Percentiles rank a stretch among this genome's conserved stretches.
Evolutionary conservation across 2,329 filamentous ascomycete species (phyloP).

Genomic region (Pezicula carpinea): DNA sequence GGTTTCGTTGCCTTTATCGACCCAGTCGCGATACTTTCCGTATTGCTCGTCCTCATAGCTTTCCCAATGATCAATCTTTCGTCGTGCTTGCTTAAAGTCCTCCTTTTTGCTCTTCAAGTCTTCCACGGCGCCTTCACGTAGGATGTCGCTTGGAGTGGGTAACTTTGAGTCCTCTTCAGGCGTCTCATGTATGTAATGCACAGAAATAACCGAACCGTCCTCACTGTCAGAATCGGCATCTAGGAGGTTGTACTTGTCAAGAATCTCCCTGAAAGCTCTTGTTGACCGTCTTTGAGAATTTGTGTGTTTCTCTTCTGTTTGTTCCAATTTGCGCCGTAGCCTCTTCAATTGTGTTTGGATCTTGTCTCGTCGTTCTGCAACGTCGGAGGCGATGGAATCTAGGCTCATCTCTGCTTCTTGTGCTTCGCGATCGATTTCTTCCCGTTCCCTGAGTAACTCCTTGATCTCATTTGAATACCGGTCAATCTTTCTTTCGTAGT

Average conservation of each 20-base stretch:
- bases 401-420: background rate
- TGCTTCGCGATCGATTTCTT: background rate
- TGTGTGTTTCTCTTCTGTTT: background rate
- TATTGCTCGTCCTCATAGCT: constrained; percentile 6
- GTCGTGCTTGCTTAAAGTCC: background rate
- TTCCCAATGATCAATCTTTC: constrained; percentile 9
- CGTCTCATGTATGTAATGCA: no score
- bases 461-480: background rate
- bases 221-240: constrained; percentile 1
- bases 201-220: background rate
- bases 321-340: background rate
- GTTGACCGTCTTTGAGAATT: background rate
- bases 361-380: no score
- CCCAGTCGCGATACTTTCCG: background rate
- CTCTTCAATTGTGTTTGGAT: no score
- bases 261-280: background rate
- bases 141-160: background rate
- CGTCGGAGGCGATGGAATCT: no score
- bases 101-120: background rate
- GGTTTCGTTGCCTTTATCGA: background rate
- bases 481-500: background rate
- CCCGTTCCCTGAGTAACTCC: background rate
- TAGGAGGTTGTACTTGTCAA: background rate
- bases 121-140: constrained; percentile 1
- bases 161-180: no score